These are phyloP conservation scores for Sclerotinia borealis DNA, from an alignment of 2,329 filamentous ascomycete species.

Conservation along the genomic window DNA sequence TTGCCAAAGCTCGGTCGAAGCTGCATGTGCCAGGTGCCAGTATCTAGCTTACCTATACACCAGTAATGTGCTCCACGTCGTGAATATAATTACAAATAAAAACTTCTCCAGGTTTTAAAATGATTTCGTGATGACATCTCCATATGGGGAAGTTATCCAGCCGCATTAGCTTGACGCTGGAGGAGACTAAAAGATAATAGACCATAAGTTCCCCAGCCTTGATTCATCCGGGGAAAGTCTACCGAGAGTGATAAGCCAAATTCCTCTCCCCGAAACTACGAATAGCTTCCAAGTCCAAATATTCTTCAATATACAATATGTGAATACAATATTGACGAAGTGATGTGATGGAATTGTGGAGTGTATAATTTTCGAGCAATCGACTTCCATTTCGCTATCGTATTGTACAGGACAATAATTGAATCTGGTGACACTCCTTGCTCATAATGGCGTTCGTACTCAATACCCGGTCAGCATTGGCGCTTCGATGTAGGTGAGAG, in stretches of 20 bases:
- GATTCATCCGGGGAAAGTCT: neutral
- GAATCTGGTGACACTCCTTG: neutral
- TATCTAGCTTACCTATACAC: neutral
- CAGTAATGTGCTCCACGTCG: neutral
- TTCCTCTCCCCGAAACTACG: neutral
- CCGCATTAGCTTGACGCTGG: neutral
- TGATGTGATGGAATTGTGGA: neutral
- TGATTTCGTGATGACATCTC: neutral
- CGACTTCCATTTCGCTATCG: neutral
- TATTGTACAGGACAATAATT: neutral
- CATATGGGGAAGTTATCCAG: neutral
- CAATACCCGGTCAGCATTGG: neutral
- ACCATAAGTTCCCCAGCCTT: neutral
- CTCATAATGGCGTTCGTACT: neutral
- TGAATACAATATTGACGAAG: neutral
- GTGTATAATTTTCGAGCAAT: neutral
- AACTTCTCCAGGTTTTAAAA: neutral
- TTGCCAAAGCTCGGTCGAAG: neutral
- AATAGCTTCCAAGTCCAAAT: neutral
- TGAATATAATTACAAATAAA: neutral
- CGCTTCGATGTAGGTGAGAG: neutral
- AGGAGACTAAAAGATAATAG: neutral
- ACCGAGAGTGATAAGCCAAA: neutral
- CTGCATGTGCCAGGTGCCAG: neutral
- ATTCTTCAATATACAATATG: neutral